These are phyloP conservation scores for Truncatella angustata DNA, from an alignment of 2,329 filamentous ascomycete genomes.

Conservation along the genomic window DNA sequence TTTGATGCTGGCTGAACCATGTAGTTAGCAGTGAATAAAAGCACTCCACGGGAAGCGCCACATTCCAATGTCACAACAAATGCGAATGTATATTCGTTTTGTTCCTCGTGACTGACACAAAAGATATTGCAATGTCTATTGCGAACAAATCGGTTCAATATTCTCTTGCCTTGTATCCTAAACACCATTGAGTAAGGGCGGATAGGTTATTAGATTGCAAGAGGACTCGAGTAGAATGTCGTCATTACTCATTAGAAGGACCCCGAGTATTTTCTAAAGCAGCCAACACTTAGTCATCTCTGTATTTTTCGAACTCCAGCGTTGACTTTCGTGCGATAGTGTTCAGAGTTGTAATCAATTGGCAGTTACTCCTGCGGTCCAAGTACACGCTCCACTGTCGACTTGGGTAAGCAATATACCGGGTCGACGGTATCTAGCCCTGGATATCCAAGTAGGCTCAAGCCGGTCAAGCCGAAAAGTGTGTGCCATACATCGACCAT, in stretches of 20 bases:
- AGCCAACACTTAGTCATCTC: too few relatives aligned
- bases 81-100: background rate
- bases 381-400: constrained; percentile 60
- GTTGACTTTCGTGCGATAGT: too few relatives aligned
- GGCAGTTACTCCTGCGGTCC: constrained; percentile 34
- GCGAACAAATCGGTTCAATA: constrained; percentile 30
- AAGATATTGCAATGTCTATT: background rate
- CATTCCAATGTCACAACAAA: too few relatives aligned
- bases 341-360: too few relatives aligned
- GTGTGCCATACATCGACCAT: constrained; percentile 99
- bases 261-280: too few relatives aligned
- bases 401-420: constrained; percentile 79
- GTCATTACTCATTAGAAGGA: background rate
- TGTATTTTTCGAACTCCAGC: too few relatives aligned
- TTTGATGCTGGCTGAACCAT: too few relatives aligned
- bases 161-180: constrained; percentile 74
- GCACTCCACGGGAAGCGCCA: too few relatives aligned
- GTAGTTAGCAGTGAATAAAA: too few relatives aligned
- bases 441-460: constrained; percentile 78
- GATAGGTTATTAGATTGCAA: constrained; percentile 70
- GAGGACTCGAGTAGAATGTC: too few relatives aligned
- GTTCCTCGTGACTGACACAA: background rate
- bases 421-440: constrained; percentile 81
- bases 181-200: constrained; percentile 47
- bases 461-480: constrained; percentile 79